These are phyloP conservation scores for Pseudogymnoascus pannorum DNA, from an alignment of 2,329 filamentous ascomycete genomes.

Conservation along the genomic window DNA sequence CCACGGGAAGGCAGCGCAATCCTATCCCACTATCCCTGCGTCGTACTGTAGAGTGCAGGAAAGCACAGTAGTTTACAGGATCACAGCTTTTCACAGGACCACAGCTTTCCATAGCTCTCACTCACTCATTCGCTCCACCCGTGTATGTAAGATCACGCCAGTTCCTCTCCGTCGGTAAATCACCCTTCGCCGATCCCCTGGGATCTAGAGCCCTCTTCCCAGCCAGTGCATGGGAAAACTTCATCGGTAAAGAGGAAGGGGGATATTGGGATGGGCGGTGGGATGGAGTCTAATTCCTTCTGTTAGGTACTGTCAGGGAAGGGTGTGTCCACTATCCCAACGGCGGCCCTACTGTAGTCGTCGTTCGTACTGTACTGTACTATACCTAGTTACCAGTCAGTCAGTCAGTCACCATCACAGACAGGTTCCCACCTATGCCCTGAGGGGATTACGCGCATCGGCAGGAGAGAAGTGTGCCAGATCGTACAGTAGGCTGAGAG, in stretches of 20 bases:
- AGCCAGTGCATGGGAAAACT: not conserved
- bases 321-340: not conserved
- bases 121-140: no score
- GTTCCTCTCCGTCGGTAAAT: not conserved
- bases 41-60: not conserved
- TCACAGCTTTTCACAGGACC: not conserved
- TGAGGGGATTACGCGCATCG: not conserved
- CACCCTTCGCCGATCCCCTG: not conserved
- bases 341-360: not conserved
- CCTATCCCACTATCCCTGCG: no score
- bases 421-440: not conserved
- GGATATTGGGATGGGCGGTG: not conserved
- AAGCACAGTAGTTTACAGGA: not conserved
- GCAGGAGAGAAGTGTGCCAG: not conserved
- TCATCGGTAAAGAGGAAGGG: not conserved
- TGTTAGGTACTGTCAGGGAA: not conserved
- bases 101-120: no score
- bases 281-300: no score
- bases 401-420: no score
- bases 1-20: no score
- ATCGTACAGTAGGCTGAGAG: not conserved
- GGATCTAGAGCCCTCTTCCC: not conserved
- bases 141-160: no score
- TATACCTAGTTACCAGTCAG: no score
- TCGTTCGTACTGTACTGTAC: no score